Conservation (phyloP, 257 asterid genomes). For the Nicotiana undulata region DNA sequence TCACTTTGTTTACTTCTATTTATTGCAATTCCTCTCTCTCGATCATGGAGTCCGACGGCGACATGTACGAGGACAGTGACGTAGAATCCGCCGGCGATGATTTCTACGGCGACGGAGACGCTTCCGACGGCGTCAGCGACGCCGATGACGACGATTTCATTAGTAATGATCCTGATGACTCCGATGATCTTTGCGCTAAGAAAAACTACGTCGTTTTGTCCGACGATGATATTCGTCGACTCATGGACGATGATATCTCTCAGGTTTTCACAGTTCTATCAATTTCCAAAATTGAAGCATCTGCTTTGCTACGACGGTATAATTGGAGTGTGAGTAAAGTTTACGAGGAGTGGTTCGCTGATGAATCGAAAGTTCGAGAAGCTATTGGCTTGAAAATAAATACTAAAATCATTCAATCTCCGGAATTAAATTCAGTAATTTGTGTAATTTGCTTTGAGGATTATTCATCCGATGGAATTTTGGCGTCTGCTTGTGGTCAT, state of each 20-base stretch:
- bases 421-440: background rate
- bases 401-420: background rate
- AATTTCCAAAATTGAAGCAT: conserved; percentile 11
- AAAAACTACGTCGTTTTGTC: conserved; percentile 6
- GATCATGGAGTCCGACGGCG: conserved; percentile 11
- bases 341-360: conserved; percentile 40
- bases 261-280: conserved; percentile 14
- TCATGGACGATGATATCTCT: conserved; percentile 1
- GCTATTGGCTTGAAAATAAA: conserved; percentile 13
- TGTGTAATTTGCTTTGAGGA: conserved; percentile 24
- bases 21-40: background rate
- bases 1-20: background rate
- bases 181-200: background rate
- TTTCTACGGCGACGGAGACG: background rate
- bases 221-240: conserved; percentile 2
- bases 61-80: background rate
- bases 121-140: too few species aligned
- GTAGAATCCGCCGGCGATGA: background rate
- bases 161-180: background rate
- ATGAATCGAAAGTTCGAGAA: conserved; percentile 15
- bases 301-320: conserved; percentile 6
- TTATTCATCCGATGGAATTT: background rate
- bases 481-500: conserved; percentile 11
- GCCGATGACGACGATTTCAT: background rate
- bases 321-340: conserved; percentile 27